Evolutionary conservation across 306 rosid species (phyloP), one percentile per base, ranked within the genome.

Genomic region (Fragaria vesca): DNA sequence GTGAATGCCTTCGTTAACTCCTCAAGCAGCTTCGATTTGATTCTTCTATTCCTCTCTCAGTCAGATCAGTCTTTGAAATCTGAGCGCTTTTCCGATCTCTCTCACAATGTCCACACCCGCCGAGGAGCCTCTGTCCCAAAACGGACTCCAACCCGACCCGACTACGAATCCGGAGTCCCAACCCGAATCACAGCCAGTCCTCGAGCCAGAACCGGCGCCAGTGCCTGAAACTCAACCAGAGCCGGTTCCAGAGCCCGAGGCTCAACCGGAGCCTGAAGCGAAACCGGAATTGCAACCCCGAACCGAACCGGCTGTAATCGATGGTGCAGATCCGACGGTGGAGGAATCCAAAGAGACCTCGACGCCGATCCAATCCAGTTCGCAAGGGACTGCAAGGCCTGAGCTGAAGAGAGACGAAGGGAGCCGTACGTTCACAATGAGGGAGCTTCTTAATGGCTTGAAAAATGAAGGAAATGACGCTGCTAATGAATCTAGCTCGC

Each of bases 371-470:
- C 83, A 65, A 69, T 71, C 86, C 52, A 63, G 76, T 66, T 80
- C 68, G 26, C 74, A 34, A 18, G 79, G 72, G 71, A 30, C 12
- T 65, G 51, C 89, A 4, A 75, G 61, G 5, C 89, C 91, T 1
- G 85, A 87, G 83, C 88, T 96, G 74, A 87, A 87, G 30, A 90
- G 90, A 69, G 94, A 96, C 74, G 93, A 88, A 85, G 99, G 99
- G 38, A 96, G 78, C 81, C 94, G 98, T 60, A 93, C 99, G 4
- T 96, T 96, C 87, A 93, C 99, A 8, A 96, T 96, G 99, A 86
- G 99, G 71, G 98, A 96, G 83, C 79, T 96, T 84, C 88, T 96
- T 11, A 70, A 76, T 58, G 99, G 99, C 65, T 80, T 96, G 88
- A 96, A 96, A 32, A 86, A 74, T 62, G 89, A 82, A 68, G 74